These are phyloP conservation scores for Coemansia sp. DNA, from an alignment of 192 early-diverging fungal genomes.

Conservation along the genomic window DNA sequence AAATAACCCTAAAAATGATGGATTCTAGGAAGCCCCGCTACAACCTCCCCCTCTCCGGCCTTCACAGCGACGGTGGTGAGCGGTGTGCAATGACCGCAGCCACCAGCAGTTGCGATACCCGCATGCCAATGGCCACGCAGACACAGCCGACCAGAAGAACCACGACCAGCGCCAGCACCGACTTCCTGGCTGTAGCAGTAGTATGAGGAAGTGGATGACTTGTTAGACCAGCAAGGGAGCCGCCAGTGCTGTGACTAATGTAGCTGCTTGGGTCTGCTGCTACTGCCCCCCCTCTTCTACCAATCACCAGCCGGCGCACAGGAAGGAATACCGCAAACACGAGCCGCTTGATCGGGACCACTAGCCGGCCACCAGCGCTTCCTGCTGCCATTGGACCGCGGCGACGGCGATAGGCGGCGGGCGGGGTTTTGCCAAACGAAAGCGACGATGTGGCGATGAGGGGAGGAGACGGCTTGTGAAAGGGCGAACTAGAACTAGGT, in stretches of 20 bases:
- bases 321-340: constrained; percentile 41
- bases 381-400: neutral
- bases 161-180: constrained; percentile 19
- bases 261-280: neutral
- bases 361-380: neutral
- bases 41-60: neutral
- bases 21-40: no score
- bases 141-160: constrained; percentile 5
- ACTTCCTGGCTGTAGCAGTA: constrained; percentile 4
- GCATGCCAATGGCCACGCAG: constrained; percentile 21
- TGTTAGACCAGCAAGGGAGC: no score
- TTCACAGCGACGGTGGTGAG: neutral
- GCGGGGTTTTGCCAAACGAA: no score
- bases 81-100: neutral
- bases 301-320: constrained; percentile 41
- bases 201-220: neutral
- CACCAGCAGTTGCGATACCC: neutral
- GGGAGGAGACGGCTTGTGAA: no score
- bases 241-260: no score
- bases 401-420: neutral
- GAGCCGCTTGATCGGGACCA: neutral
- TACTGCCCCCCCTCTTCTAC: neutral
- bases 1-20: no score
- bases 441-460: no score
- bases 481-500: no score